These are phyloP conservation scores for Plasmodium vinckei DNA, from an alignment of 169 alveolate species.

Conservation along the genomic window DNA sequence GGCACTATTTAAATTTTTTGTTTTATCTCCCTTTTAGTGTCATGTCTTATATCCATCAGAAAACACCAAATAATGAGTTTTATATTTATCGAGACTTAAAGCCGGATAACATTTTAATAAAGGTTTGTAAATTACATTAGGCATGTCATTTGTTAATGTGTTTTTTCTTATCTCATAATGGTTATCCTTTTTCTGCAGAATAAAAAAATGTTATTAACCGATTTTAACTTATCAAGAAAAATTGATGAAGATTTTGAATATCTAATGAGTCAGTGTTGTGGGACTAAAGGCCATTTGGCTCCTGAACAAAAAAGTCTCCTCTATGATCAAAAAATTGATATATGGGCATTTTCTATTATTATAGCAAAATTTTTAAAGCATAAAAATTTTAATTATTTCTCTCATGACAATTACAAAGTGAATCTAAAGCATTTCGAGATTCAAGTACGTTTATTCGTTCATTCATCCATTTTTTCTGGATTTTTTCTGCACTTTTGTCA, in stretches of 20 bases:
- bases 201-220: constrained; percentile 39
- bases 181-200: not conserved
- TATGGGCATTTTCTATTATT: constrained; percentile 62
- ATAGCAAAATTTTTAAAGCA: constrained; percentile 57
- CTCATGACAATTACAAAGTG: constrained; percentile 22
- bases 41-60: constrained; percentile 63
- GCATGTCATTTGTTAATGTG: not conserved
- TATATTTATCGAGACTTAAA: constrained; percentile 63
- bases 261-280: constrained; percentile 69
- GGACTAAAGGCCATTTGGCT: constrained; percentile 69
- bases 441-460: constrained; percentile 17
- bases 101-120: constrained; percentile 50
- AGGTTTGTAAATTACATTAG: constrained; percentile 1
- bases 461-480: not conserved
- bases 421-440: constrained; percentile 45
- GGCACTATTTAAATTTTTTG: not conserved
- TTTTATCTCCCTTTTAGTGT: constrained; percentile 14
- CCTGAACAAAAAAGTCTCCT: constrained; percentile 70
- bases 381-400: constrained; percentile 54
- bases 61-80: constrained; percentile 25
- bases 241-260: constrained; percentile 39
- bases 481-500: not conserved
- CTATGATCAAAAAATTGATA: constrained; percentile 21
- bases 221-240: constrained; percentile 45
- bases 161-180: not conserved